Percentiles rank a stretch among this genome's conserved stretches.
These are phyloP conservation scores for Suhomyces ambrosiae DNA, from an alignment of 1,139 yeast species.

Conservation along the genomic window DNA sequence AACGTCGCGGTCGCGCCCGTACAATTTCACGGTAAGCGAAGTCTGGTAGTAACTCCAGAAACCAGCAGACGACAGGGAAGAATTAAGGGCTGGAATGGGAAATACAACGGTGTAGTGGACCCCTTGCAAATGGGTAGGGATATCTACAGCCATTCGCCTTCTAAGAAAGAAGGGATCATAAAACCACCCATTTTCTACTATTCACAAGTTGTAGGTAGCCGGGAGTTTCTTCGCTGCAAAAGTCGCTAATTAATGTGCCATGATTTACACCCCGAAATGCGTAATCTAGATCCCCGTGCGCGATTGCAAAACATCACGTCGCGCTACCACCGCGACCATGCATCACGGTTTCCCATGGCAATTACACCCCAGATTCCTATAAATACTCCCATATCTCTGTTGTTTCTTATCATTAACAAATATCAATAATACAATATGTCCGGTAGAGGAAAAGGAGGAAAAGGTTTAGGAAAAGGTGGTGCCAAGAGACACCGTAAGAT, in stretches of 20 bases:
- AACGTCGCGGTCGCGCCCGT: neutral
- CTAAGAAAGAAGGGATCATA: too few relatives aligned
- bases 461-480: constrained; percentile 99
- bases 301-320: neutral
- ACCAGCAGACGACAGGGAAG: neutral
- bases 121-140: too few relatives aligned
- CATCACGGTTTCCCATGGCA: too few relatives aligned
- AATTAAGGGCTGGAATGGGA: neutral
- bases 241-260: constrained; percentile 1
- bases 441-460: constrained; percentile 99
- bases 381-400: constrained; percentile 5
- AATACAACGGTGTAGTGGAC: too few relatives aligned
- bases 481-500: constrained; percentile 99
- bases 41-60: neutral
- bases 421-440: constrained; percentile 60
- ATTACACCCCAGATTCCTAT: constrained; percentile 2
- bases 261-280: constrained; percentile 7
- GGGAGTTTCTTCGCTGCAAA: constrained; percentile 1
- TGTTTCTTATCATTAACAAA: constrained; percentile 5
- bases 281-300: constrained; percentile 7
- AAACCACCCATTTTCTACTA: too few relatives aligned
- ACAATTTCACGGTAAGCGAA: neutral
- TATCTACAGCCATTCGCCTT: too few relatives aligned
- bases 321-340: constrained; percentile 4
- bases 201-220: too few relatives aligned